phyloP scores from a whole-genome alignment of 208 protist species.

The Jaenimonas drosophilae region DNA sequence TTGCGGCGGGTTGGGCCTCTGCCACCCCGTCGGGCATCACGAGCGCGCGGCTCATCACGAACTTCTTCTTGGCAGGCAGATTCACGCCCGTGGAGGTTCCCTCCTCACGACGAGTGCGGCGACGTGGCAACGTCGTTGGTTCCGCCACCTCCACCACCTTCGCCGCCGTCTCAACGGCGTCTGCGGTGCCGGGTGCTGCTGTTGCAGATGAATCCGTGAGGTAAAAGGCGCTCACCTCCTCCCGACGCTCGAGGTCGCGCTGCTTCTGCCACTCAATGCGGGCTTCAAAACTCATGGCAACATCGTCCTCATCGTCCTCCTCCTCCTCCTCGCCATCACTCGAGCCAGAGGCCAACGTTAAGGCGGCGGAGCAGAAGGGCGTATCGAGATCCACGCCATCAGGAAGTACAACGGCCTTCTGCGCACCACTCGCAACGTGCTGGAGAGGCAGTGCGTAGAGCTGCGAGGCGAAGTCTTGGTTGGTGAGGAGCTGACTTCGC shows the following conservation, averaged over 20 bases:
- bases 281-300: background rate
- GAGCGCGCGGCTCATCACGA: no score
- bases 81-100: no score
- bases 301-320: conserved; percentile 14
- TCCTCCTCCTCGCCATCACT: conserved; percentile 9
- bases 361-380: conserved; percentile 50
- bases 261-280: conserved; percentile 35
- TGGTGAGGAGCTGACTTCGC: conserved; percentile 20
- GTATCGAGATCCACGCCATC: conserved; percentile 40
- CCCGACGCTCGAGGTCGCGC: conserved; percentile 26
- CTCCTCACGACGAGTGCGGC: no score
- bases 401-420: conserved; percentile 38
- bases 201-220: no score
- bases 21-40: no score
- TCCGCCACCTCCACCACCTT: conserved; percentile 2
- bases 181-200: no score
- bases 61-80: no score
- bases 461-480: conserved; percentile 20
- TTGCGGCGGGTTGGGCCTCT: no score
- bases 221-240: conserved; percentile 69
- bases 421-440: conserved; percentile 46
- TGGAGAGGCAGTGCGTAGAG: conserved; percentile 43
- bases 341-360: conserved; percentile 20
- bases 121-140: no score
- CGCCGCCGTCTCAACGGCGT: no score